These are phyloP conservation scores for Emergomyces orientalis DNA, from an alignment of 2,329 filamentous ascomycete genomes.

Conservation along the genomic window DNA sequence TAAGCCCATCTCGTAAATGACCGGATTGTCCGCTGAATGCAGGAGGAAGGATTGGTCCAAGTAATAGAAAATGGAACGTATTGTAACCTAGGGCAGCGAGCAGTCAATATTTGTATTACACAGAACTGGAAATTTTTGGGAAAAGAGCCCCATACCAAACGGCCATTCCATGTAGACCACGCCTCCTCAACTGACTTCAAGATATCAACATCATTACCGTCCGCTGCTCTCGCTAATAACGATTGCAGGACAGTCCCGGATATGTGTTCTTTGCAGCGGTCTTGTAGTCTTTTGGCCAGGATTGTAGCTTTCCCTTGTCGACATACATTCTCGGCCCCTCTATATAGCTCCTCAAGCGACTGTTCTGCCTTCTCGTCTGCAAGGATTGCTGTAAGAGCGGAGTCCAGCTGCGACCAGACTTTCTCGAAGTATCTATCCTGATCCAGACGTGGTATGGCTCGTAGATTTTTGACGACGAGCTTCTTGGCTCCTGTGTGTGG, in stretches of 20 bases:
- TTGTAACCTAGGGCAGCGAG: conserved; percentile 47
- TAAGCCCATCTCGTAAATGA: conserved; percentile 74
- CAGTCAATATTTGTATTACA: conserved; percentile 5
- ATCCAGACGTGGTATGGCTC: conserved; percentile 53
- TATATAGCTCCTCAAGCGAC: conserved; percentile 83
- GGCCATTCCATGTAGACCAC: conserved; percentile 71
- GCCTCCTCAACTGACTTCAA: conserved; percentile 50
- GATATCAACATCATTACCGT: conserved; percentile 53
- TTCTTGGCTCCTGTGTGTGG: conserved; percentile 70
- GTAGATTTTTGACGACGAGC: conserved; percentile 88
- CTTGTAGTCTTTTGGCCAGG: conserved; percentile 57
- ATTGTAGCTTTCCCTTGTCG: conserved; percentile 62
- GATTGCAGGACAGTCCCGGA: conserved; percentile 46
- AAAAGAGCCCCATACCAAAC: conserved; percentile 50
- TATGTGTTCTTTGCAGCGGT: conserved; percentile 57
- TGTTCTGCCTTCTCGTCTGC: conserved; percentile 50
- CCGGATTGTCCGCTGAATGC: conserved; percentile 57
- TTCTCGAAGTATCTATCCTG: conserved; percentile 69
- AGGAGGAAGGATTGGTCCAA: conserved; percentile 84
- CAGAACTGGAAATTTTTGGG: not conserved
- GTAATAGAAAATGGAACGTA: conserved; percentile 88
- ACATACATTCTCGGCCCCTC: conserved; percentile 85
- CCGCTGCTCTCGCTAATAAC: conserved; percentile 47
- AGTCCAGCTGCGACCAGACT: conserved; percentile 64
- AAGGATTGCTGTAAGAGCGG: conserved; percentile 66